A percentile compares a stretch with the other conserved stretches of the same genome.
Evolutionary conservation across 1,139 yeast species (phyloP).

Genomic region (Lodderomyces metapsilosis): DNA sequence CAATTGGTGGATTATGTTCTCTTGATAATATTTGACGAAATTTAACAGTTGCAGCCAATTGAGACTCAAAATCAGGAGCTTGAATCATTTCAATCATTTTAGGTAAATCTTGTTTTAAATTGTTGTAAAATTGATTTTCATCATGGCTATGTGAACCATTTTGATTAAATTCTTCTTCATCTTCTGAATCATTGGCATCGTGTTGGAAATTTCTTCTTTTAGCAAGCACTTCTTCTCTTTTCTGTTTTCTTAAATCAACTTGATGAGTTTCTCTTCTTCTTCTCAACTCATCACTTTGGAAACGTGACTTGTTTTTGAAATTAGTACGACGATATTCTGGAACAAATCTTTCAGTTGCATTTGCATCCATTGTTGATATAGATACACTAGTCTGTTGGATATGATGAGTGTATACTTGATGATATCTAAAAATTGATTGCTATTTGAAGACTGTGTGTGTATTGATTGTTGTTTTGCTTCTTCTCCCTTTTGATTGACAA

Average conservation of each 20-base stretch:
- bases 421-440: too few species aligned
- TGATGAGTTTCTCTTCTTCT: slow-evolving; percentile 98
- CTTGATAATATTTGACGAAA: slow-evolving; percentile 92
- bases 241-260: slow-evolving; percentile 93
- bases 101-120: slow-evolving; percentile 77
- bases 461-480: slow-evolving; percentile 6
- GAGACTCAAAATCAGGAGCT: slow-evolving; percentile 75
- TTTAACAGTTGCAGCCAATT: slow-evolving; percentile 85
- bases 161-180: slow-evolving; percentile 43
- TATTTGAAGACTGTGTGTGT: slow-evolving; percentile 1
- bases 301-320: slow-evolving; percentile 92
- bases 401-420: too few species aligned
- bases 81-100: slow-evolving; percentile 79
- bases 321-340: slow-evolving; percentile 98
- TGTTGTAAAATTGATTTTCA: slow-evolving; percentile 51
- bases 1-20: slow-evolving; percentile 97
- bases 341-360: slow-evolving; percentile 80
- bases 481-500: background rate
- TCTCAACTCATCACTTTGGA: slow-evolving; percentile 93
- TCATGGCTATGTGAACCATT: slow-evolving; percentile 30
- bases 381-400: too few species aligned
- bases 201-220: slow-evolving; percentile 80
- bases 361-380: slow-evolving; percentile 58
- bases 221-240: slow-evolving; percentile 90
- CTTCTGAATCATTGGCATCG: slow-evolving; percentile 42